phyloP scores from a whole-genome alignment of 1,284 basidiomycete species.

The Papiliotrema terrestris region DNA sequence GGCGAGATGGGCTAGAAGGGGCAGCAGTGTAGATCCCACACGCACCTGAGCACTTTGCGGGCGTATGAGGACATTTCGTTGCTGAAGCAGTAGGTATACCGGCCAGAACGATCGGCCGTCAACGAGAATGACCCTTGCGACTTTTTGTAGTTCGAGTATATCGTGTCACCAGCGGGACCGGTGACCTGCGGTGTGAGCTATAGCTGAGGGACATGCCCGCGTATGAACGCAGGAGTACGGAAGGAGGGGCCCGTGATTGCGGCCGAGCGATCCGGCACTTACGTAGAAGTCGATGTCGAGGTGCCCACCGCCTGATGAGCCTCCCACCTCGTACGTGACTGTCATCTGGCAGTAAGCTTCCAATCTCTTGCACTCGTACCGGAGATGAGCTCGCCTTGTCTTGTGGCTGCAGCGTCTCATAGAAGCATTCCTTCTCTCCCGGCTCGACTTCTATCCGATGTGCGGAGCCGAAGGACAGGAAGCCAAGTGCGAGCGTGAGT shows the following conservation, averaged over 20 bases:
- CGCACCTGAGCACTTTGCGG: conserved; percentile 88
- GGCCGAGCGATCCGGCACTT: too few species aligned
- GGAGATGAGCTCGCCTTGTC: conserved; percentile 66
- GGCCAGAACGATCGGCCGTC: conserved; percentile 79
- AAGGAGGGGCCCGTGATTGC: too few species aligned
- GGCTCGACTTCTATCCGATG: conserved; percentile 61
- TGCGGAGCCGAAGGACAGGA: conserved; percentile 30
- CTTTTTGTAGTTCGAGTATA: conserved; percentile 78
- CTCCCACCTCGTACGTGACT: conserved; percentile 94
- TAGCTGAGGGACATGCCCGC: neutral
- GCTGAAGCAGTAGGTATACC: conserved; percentile 95
- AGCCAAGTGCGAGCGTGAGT: conserved; percentile 14
- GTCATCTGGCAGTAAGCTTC: conserved; percentile 72
- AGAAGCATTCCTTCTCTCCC: conserved; percentile 91
- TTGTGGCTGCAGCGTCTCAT: conserved; percentile 90
- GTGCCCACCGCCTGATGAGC: conserved; percentile 71
- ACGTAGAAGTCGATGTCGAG: conserved; percentile 97
- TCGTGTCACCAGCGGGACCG: conserved; percentile 64
- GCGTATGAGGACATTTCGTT: conserved; percentile 95
- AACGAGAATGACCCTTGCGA: conserved; percentile 87
- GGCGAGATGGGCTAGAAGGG: too few species aligned
- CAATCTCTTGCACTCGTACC: neutral
- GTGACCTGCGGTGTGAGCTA: conserved; percentile 57
- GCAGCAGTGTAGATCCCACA: conserved; percentile 9
- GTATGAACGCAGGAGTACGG: neutral